Conservation (phyloP, 1,139 yeast species). For the Suhomyces bolitotheri region DNA sequence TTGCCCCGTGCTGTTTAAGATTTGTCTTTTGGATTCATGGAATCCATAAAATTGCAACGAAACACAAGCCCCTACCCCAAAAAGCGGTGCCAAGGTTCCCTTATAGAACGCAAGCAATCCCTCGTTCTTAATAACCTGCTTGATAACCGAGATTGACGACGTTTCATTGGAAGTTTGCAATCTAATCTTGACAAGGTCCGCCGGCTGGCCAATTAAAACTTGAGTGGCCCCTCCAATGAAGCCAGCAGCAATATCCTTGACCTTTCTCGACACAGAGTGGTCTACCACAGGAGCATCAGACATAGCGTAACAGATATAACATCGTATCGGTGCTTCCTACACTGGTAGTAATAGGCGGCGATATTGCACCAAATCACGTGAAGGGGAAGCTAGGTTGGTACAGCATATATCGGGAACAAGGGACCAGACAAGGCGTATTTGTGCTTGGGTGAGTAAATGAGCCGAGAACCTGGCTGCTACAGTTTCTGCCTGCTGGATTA, state of each 20-base stretch:
- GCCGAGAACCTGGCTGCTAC: no score
- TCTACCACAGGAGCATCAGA: slow-evolving; percentile 34
- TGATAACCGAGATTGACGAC: slow-evolving; percentile 50
- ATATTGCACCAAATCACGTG: slow-evolving; percentile 17
- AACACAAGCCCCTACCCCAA: slow-evolving; percentile 73
- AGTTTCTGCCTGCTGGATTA: no score
- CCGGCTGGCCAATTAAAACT: slow-evolving; percentile 74
- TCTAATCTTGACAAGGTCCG: slow-evolving; percentile 66
- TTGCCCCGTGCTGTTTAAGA: slow-evolving; percentile 34
- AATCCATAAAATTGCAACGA: slow-evolving; percentile 76
- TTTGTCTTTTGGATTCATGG: slow-evolving; percentile 70
- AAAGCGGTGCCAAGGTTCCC: slow-evolving; percentile 47
- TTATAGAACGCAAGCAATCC: slow-evolving; percentile 62
- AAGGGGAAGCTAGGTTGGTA: no score
- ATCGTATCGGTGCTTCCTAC: neutral
- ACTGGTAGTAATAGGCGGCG: neutral
- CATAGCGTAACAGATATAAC: slow-evolving; percentile 4
- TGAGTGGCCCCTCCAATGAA: slow-evolving; percentile 62
- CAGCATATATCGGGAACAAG: no score
- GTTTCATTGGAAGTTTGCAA: slow-evolving; percentile 50
- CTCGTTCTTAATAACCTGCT: slow-evolving; percentile 57
- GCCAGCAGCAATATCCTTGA: slow-evolving; percentile 59
- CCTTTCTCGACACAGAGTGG: slow-evolving; percentile 53
- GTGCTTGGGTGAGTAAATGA: no score
- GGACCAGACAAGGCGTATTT: no score